phyloP scores from a whole-genome alignment of 176 grass and related monocot species.

The Lolium multiflorum region DNA sequence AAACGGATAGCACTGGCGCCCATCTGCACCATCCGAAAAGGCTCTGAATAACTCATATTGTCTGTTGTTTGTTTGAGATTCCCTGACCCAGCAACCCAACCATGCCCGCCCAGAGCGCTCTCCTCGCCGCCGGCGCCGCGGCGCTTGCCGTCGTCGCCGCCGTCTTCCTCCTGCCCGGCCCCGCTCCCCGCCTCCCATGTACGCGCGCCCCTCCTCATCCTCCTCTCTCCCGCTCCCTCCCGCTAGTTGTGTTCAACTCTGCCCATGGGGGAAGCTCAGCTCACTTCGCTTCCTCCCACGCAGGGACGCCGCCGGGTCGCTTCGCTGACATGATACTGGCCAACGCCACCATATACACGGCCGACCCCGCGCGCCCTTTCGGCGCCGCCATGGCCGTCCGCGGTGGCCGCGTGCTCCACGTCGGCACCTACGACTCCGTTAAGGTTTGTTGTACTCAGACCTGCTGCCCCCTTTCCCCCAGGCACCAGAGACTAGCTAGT shows the following conservation, averaged over 20 bases:
- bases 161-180: constrained; percentile 22
- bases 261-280: not conserved
- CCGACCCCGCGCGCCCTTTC: constrained; percentile 74
- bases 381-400: constrained; percentile 80
- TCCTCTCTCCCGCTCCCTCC: not conserved
- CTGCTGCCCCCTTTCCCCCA: not conserved
- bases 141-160: constrained; percentile 35
- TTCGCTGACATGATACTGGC: constrained; percentile 77
- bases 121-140: constrained; percentile 44
- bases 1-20: too few relatives aligned
- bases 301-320: constrained; percentile 44
- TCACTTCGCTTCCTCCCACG: constrained; percentile 38
- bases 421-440: constrained; percentile 74
- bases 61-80: too few relatives aligned
- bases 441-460: constrained; percentile 34
- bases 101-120: constrained; percentile 34
- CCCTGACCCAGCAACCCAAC: not conserved
- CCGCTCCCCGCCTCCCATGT: constrained; percentile 36
- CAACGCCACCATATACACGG: constrained; percentile 97
- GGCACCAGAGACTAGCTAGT: not conserved
- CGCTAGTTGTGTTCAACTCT: not conserved
- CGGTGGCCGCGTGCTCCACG: constrained; percentile 65
- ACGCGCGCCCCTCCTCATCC: not conserved
- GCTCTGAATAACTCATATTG: too few relatives aligned
- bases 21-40: too few relatives aligned